Base-by-base conservation (phyloP, 768 basidiomycete genomes). In the Hebeloma cylindrosporum region DNA sequence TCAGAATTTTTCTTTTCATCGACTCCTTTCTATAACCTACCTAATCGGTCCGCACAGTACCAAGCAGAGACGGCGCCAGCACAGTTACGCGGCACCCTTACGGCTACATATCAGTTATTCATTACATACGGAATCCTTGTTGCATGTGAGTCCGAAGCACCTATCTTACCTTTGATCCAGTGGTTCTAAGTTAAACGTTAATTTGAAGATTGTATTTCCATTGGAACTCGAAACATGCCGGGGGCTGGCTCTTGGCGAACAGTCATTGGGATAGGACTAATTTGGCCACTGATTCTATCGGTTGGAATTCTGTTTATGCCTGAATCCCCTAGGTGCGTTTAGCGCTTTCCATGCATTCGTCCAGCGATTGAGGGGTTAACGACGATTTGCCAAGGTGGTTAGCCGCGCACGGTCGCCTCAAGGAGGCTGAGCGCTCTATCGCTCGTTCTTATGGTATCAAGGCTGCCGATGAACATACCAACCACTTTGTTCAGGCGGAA, bases 51-150 rank as follows among this genome's bases (percentile, higher is more conserved):
- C 7, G 9, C 13, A 3, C 25, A 78, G 73, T 86, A 83, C 60
- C 80, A 84, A 73, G 81, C 82, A 7, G 85, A 87, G 61, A 82
- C 80, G 0, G 84, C 83, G 0, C 87, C 86, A 9, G 71, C 80
- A 8, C 78, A 85, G 51, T 80, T 88, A 44, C 77, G 86, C 41
- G 85, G 87, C 3, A 77, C 83, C 1, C 64, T 84, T 22, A 85
- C 82, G 26, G 78, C 77, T 2, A 78, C 77, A 4, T 79, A 77
- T 52, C 78, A 81, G 55, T 66, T 83, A 10, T 82, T 83, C 63
- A 84, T 85, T 54, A 85, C 84, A 0, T 71, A 82, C 48, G 85
- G 85, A 56, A 85, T 83, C 50, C 72, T 85, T 23, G 73, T 83
- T 30, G 79, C 83, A 25, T 83, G 77, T 79, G 51, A 36, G 74